These are phyloP conservation scores for Friedmanniomyces endolithicus DNA, from an alignment of 495 filamentous ascomycete genomes.

Conservation along the genomic window DNA sequence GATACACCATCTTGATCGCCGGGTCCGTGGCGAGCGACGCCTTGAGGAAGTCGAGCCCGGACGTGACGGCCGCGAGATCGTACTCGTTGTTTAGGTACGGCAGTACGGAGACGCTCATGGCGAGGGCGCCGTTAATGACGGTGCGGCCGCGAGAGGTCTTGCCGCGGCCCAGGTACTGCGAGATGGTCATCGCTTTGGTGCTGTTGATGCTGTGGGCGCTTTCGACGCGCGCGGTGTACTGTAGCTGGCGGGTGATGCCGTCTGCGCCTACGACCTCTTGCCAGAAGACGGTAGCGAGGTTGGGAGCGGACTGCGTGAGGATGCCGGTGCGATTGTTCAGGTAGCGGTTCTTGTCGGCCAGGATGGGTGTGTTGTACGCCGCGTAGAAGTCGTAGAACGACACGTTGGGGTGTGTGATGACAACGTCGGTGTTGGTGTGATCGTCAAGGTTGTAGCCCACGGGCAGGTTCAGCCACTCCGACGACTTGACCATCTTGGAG, in stretches of 20 bases:
- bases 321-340: slow-evolving; percentile 44
- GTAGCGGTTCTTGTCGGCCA: slow-evolving; percentile 37
- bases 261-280: slow-evolving; percentile 47
- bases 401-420: slow-evolving; percentile 49
- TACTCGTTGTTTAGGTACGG: slow-evolving; percentile 44
- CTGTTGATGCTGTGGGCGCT: slow-evolving; percentile 32
- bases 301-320: slow-evolving; percentile 56
- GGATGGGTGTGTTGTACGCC: slow-evolving; percentile 41
- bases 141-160: slow-evolving; percentile 48
- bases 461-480: slow-evolving; percentile 59
- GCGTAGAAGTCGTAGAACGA: slow-evolving; percentile 53
- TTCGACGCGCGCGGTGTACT: slow-evolving; percentile 54
- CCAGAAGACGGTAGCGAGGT: slow-evolving; percentile 51
- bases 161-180: slow-evolving; percentile 54
- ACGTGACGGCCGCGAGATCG: slow-evolving; percentile 38
- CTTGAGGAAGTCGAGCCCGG: slow-evolving; percentile 48
- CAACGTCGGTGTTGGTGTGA: slow-evolving; percentile 59
- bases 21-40: slow-evolving; percentile 40
- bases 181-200: slow-evolving; percentile 46
- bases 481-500: slow-evolving; percentile 38
- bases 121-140: slow-evolving; percentile 45
- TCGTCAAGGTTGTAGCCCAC: slow-evolving; percentile 65
- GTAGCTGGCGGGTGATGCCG: slow-evolving; percentile 52
- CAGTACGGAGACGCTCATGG: slow-evolving; percentile 40
- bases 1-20: slow-evolving; percentile 43